phyloP scores from a whole-genome alignment of 2,329 filamentous ascomycete species.

The Balansia obtecta region DNA sequence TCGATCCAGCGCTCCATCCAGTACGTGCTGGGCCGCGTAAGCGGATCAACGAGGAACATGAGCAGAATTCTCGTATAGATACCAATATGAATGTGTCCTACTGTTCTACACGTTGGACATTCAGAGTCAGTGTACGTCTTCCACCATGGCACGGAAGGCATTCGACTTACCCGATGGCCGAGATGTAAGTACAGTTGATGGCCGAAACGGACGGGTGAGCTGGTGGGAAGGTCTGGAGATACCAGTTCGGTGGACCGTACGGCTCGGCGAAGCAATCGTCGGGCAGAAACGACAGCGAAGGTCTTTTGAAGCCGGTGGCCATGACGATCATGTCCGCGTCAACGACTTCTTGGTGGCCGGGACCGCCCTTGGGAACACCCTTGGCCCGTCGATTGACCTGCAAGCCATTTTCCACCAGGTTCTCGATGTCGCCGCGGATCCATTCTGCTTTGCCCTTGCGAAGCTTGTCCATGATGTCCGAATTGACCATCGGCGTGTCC shows the following conservation, averaged over 20 bases:
- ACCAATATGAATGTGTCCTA: conserved; percentile 81
- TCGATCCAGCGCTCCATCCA: conserved; percentile 85
- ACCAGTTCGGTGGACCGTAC: conserved; percentile 76
- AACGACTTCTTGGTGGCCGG: conserved; percentile 53
- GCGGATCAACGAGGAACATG: conserved; percentile 73
- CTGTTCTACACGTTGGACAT: conserved; percentile 22
- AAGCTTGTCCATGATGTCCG: conserved; percentile 64
- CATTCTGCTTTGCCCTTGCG: conserved; percentile 61
- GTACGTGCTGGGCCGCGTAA: conserved; percentile 56
- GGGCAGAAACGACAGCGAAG: conserved; percentile 61
- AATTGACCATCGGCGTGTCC: conserved; percentile 80
- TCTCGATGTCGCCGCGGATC: conserved; percentile 68
- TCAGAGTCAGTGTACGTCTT: too few species aligned
- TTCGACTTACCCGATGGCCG: conserved; percentile 51
- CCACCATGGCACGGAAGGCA: too few species aligned
- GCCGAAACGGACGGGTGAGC: conserved; percentile 59
- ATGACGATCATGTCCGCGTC: conserved; percentile 68
- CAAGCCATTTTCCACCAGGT: conserved; percentile 51
- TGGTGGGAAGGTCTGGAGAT: conserved; percentile 75
- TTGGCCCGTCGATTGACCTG: conserved; percentile 57
- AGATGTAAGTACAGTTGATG: conserved; percentile 74
- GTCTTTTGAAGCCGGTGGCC: conserved; percentile 71
- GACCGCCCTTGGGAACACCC: conserved; percentile 65
- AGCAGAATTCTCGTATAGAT: conserved; percentile 79
- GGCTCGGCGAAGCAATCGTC: conserved; percentile 59